Base-by-base conservation (phyloP, 1,284 basidiomycete genomes). In the Boletellus deceptivus region DNA sequence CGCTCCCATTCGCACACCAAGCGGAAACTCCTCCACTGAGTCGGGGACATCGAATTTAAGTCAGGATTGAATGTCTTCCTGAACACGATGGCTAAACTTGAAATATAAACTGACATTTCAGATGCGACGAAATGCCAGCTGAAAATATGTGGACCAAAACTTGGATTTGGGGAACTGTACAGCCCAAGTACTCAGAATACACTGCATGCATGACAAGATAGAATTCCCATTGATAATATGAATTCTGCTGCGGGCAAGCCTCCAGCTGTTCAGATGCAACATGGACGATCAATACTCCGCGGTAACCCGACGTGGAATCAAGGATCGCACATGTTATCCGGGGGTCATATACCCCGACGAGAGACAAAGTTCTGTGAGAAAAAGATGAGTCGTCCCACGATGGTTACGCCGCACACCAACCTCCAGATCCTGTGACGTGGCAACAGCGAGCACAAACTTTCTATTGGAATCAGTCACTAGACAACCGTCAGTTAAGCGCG, bases 361-460 rank as follows among this genome's bases (percentile, higher is more conserved):
- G 75, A 72, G 44, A 84, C 80, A 53, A 86, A 86, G 44, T 73
- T 82, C 70, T 75, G 49, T 14, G 33, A 43, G 33, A 39, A 34
- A 46, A 42, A 33, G 6, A 46, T 60, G 9, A 55, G 18, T 4
- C 1, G 7, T 42, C 16, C 35, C 3, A 41, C 4, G 22, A 48
- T 20, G 13, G 24, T 6, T 20, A 24, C 6, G 24, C 10, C 37
- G 13, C 20, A 20, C n/a, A 63, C 72, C 48, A 47, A 47, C 84
- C 65, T 92, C 83, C 18, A 95, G 70, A 68, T 95, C 92, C 39
- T 88, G 80, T 39, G 73, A 69, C 13, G 92, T 95, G 1, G 89
- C 91, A 0, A 95, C 86, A 0, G 77, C 92, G 33, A 94, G 76
- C 1, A 94, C 91, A 62, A 94, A 94, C 65, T 93, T 92, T 53